Evolutionary conservation across 345 rosid genomes (phyloP).

Genomic region (Eucalyptus virginea): DNA sequence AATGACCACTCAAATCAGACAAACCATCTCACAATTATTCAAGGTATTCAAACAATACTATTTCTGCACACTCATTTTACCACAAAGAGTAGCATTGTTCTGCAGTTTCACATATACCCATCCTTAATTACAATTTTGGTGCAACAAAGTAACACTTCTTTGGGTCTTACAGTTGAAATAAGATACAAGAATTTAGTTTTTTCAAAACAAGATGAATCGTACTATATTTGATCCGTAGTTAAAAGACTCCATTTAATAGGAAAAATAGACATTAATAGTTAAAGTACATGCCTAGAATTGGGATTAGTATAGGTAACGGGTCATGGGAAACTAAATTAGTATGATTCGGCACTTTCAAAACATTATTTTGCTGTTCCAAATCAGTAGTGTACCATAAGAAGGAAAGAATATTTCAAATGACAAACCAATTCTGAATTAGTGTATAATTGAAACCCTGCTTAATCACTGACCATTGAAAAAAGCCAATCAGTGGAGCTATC

Average conservation of each 20-base stretch:
- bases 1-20: background rate
- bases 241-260: background rate
- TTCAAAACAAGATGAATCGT: background rate
- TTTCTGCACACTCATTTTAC: background rate
- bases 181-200: background rate
- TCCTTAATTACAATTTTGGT: background rate
- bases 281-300: background rate
- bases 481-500: background rate
- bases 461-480: background rate
- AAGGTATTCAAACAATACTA: background rate
- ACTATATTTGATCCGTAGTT: background rate
- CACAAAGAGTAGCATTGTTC: background rate
- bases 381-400: background rate
- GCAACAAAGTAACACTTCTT: background rate
- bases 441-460: background rate
- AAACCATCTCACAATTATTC: background rate
- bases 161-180: background rate
- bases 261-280: background rate
- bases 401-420: background rate
- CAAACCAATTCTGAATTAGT: background rate
- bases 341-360: background rate
- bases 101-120: background rate
- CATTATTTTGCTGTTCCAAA: background rate
- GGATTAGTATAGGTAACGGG: background rate
- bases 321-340: background rate